These are phyloP conservation scores for Trichoderma asperellum DNA, from an alignment of 2,329 filamentous ascomycete species.

Conservation along the genomic window DNA sequence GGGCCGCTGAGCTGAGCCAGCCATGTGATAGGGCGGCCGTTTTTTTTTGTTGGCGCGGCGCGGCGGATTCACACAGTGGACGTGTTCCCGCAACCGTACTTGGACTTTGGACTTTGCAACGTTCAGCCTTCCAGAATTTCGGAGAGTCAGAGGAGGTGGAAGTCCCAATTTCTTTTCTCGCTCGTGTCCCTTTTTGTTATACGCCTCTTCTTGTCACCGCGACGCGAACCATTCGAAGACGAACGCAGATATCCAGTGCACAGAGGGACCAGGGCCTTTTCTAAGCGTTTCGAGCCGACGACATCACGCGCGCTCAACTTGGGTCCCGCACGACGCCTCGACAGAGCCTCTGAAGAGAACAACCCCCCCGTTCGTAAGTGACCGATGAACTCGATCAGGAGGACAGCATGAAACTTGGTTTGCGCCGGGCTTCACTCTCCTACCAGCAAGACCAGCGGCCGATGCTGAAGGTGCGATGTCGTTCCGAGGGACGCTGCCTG, in stretches of 20 bases:
- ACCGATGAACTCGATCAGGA: slow-evolving; percentile 16
- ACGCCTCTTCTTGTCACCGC: neutral
- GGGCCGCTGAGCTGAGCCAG: slow-evolving; percentile 1
- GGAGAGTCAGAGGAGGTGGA: neutral
- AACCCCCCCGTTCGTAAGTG: neutral
- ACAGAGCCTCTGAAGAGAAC: neutral
- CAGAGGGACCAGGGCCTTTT: neutral
- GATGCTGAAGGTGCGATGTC: slow-evolving; percentile 36
- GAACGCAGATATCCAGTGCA: neutral
- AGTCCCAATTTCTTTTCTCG: neutral
- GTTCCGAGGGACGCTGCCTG: slow-evolving; percentile 46
- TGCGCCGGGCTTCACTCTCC: slow-evolving; percentile 21
- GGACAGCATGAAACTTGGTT: slow-evolving; percentile 28
- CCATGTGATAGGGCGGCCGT: slow-evolving; percentile 14
- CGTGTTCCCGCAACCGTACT: slow-evolving; percentile 9
- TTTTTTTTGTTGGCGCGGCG: slow-evolving; percentile 7
- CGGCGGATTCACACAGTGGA: slow-evolving; percentile 8
- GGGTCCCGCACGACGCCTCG: neutral
- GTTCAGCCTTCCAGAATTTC: neutral
- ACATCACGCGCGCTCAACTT: slow-evolving; percentile 5
- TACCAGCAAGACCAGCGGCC: slow-evolving; percentile 27
- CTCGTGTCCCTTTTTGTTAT: neutral
- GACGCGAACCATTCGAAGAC: neutral
- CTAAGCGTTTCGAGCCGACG: neutral
- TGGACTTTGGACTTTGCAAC: neutral